Conservation (phyloP, 2,329 filamentous ascomycete species). For the Pseudogymnoascus sp. region DNA sequence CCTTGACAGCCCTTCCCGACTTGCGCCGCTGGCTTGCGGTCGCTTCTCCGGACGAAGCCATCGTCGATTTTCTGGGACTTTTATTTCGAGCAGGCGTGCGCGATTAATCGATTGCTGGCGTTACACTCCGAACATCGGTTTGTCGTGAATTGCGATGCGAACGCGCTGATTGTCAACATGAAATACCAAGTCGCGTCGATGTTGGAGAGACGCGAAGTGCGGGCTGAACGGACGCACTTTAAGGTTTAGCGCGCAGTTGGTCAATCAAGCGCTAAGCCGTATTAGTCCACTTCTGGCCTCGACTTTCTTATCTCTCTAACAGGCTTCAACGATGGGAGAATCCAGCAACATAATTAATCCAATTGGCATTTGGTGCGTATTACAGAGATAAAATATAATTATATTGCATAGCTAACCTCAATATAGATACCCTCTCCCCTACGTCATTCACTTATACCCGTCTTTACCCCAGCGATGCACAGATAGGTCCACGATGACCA, state of each 20-base stretch:
- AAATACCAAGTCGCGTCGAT: slow-evolving; percentile 2
- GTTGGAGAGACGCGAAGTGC: slow-evolving; percentile 1
- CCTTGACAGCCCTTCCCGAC: slow-evolving; percentile 59
- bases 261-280: not conserved
- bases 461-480: slow-evolving; percentile 25
- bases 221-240: not conserved
- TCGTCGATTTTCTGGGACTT: slow-evolving; percentile 37
- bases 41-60: slow-evolving; percentile 43
- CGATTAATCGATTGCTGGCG: not conserved
- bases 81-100: not conserved
- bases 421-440: not conserved
- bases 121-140: slow-evolving; percentile 4
- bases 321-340: not conserved
- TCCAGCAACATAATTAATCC: not conserved
- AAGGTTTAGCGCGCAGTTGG: not conserved
- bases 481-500: slow-evolving; percentile 15
- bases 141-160: not conserved
- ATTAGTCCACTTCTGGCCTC: not conserved
- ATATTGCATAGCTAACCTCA: not conserved
- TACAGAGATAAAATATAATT: not conserved
- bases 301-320: not conserved
- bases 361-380: not conserved
- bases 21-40: slow-evolving; percentile 49
- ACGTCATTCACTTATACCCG: not conserved
- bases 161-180: slow-evolving; percentile 1